A percentile compares a stretch with the other conserved stretches of the same genome.
Conservation (phyloP, 2,329 filamentous ascomycete genomes). For the Monosporascus sp. region DNA sequence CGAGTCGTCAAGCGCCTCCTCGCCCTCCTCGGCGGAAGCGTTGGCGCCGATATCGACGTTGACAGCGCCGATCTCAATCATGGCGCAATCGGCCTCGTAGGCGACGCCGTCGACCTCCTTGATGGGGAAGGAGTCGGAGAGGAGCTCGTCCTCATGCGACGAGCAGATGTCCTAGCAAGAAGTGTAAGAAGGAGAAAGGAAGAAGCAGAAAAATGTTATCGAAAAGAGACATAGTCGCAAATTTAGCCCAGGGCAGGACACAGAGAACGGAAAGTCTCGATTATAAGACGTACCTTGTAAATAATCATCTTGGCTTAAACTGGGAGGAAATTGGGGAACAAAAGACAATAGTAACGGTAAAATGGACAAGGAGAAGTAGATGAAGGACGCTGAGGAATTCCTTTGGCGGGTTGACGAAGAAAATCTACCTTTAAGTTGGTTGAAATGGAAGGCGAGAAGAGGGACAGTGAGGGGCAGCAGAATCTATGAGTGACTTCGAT, state of each 20-base stretch:
- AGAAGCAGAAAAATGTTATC: neutral
- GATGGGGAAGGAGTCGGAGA: slow-evolving; percentile 89
- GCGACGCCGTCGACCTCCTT: slow-evolving; percentile 73
- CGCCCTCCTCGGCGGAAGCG: slow-evolving; percentile 87
- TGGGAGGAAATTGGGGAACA: slow-evolving; percentile 13
- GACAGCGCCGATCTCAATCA: slow-evolving; percentile 75
- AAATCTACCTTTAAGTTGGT: too few species aligned
- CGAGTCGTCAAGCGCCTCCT: slow-evolving; percentile 67
- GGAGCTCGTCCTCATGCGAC: slow-evolving; percentile 73
- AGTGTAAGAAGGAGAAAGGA: neutral
- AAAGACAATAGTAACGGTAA: slow-evolving; percentile 5
- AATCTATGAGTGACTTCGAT: slow-evolving; percentile 1
- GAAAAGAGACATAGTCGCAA: neutral
- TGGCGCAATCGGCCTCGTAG: slow-evolving; percentile 88
- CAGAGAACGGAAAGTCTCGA: neutral
- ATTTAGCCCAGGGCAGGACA: neutral
- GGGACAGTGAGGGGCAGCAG: too few species aligned
- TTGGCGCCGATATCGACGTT: slow-evolving; percentile 88
- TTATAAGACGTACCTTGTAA: slow-evolving; percentile 51
- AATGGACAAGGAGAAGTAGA: slow-evolving; percentile 8
- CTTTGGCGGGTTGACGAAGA: too few species aligned
- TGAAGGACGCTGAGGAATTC: slow-evolving; percentile 7
- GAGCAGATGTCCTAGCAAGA: slow-evolving; percentile 73
- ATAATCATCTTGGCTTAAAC: slow-evolving; percentile 61
- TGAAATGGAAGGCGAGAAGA: too few species aligned